Percentiles rank a stretch among this genome's conserved stretches.
These are phyloP conservation scores for Cytospora chrysosperma DNA, from an alignment of 2,329 filamentous ascomycete species.

Conservation along the genomic window DNA sequence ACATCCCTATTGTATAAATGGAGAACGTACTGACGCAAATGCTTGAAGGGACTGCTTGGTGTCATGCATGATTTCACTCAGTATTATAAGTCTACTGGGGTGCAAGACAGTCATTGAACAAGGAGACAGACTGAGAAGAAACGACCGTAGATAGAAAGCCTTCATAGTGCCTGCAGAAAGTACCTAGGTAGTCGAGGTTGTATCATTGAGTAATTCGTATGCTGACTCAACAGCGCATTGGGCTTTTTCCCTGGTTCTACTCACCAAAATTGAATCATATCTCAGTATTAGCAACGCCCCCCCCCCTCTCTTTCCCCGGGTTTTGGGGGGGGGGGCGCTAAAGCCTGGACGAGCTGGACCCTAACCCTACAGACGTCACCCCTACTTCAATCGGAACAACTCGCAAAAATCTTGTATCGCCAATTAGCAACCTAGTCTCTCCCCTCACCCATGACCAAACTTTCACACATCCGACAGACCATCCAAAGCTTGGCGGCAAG, in stretches of 20 bases:
- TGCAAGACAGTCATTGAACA: not conserved
- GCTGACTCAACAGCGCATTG: too few relatives aligned
- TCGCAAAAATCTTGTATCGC: not conserved
- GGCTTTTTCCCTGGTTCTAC: too few relatives aligned
- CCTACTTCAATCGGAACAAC: not conserved
- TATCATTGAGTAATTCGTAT: too few relatives aligned
- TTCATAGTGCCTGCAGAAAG: too few relatives aligned
- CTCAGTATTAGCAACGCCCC: too few relatives aligned
- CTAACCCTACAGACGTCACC: conserved; percentile 1
- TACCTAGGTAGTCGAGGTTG: too few relatives aligned
- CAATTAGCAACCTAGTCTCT: not conserved
- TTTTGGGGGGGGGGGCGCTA: too few relatives aligned
- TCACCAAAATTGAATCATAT: too few relatives aligned
- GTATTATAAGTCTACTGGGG: conserved; percentile 17
- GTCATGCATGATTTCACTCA: conserved; percentile 27
- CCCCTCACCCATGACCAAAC: not conserved
- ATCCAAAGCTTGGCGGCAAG: not conserved
- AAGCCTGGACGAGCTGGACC: not conserved
- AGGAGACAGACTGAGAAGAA: too few relatives aligned
- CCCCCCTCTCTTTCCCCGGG: too few relatives aligned
- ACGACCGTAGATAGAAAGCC: too few relatives aligned
- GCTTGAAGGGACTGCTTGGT: conserved; percentile 7
- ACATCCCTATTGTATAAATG: not conserved
- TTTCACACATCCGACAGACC: not conserved
- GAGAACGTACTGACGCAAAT: not conserved